phyloP scores from a whole-genome alignment of 176 grass and related monocot genomes.

The Guadua angustifolia region DNA sequence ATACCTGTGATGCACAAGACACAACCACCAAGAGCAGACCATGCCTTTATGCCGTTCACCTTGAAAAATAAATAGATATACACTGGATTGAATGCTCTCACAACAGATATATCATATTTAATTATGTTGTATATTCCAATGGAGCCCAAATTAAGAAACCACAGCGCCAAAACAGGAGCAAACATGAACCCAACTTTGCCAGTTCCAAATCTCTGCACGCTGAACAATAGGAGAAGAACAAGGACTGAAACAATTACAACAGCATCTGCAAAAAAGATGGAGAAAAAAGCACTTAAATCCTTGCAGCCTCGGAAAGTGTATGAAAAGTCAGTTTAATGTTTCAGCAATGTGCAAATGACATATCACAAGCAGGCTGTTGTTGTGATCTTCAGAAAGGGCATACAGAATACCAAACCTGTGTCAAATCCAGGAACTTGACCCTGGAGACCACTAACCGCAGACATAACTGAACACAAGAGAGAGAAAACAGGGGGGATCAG shows the following conservation, averaged over 20 bases:
- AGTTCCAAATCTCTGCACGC: conserved; percentile 95
- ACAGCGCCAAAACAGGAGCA: conserved; percentile 83
- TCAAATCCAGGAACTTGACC: conserved; percentile 81
- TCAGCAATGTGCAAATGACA: not conserved
- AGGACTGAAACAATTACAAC: conserved; percentile 82
- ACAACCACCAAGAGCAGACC: conserved; percentile 97
- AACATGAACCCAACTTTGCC: conserved; percentile 98
- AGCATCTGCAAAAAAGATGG: conserved; percentile 62
- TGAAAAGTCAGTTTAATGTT: conserved; percentile 14
- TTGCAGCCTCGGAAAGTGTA: conserved; percentile 24
- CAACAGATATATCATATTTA: conserved; percentile 80
- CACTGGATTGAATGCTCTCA: conserved; percentile 84
- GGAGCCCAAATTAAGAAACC: conserved; percentile 83
- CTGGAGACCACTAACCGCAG: conserved; percentile 93
- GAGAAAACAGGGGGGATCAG: conserved; percentile 14
- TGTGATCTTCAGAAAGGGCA: not conserved
- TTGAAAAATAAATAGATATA: conserved; percentile 94
- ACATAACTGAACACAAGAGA: conserved; percentile 74
- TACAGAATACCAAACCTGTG: conserved; percentile 54
- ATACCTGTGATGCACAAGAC: conserved; percentile 96
- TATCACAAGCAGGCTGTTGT: not conserved
- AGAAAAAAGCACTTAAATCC: conserved; percentile 11
- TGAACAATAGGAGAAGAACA: conserved; percentile 83
- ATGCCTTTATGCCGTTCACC: conserved; percentile 75
- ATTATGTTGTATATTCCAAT: conserved; percentile 86